Evolutionary conservation across 1,284 basidiomycete species (phyloP).

Genomic region (Cutaneotrichosporon spelunceum): DNA sequence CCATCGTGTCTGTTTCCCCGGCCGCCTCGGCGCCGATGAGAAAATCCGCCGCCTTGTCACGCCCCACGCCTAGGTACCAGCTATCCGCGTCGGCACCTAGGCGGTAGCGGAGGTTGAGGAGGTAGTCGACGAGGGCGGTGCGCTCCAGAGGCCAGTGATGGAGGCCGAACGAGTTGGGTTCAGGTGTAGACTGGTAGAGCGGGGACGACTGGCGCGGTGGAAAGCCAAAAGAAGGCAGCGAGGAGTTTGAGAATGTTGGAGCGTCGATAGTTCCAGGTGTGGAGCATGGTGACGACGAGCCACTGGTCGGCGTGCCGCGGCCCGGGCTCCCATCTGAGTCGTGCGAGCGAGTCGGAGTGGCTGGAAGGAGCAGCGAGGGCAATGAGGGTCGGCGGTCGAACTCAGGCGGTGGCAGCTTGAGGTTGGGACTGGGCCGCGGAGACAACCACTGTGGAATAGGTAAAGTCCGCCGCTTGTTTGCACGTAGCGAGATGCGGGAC

Average conservation of each 20-base stretch:
- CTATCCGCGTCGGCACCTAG: slow-evolving; percentile 26
- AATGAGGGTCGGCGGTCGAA: slow-evolving; percentile 35
- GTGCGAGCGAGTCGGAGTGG: not conserved
- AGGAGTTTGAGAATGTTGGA: not conserved
- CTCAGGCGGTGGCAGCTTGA: slow-evolving; percentile 16
- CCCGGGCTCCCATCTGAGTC: not conserved
- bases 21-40: slow-evolving; percentile 8
- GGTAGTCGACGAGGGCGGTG: slow-evolving; percentile 25
- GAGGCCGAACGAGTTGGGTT: slow-evolving; percentile 14
- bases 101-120: slow-evolving; percentile 33
- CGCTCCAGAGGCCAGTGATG: slow-evolving; percentile 11
- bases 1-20: not conserved
- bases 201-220: slow-evolving; percentile 2
- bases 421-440: slow-evolving; percentile 15
- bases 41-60: slow-evolving; percentile 22
- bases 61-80: slow-evolving; percentile 39
- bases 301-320: slow-evolving; percentile 3
- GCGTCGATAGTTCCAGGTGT: not conserved
- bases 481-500: slow-evolving; percentile 16
- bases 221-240: not conserved
- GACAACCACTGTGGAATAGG: slow-evolving; percentile 30
- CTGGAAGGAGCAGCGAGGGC: slow-evolving; percentile 17
- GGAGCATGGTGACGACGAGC: slow-evolving; percentile 8
- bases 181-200: slow-evolving; percentile 2
- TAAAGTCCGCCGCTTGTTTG: slow-evolving; percentile 21